Evolutionary conservation across 2,329 filamentous ascomycete genomes (phyloP), one percentile per base, ranked within the genome.

Genomic region (Botrytis aclada): DNA sequence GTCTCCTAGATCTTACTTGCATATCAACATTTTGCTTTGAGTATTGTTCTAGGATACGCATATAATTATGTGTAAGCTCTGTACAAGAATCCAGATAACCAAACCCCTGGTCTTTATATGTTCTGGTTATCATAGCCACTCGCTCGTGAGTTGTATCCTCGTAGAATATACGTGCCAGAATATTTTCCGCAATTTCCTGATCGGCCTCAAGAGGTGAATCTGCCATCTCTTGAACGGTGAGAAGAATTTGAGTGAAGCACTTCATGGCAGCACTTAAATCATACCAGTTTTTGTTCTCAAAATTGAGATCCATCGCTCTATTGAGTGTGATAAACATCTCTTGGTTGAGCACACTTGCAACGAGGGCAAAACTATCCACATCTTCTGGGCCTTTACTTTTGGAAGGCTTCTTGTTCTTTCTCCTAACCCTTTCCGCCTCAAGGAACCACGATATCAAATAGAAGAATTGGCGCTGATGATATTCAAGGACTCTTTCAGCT

Each of bases 171-270:
- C 95, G 93, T 78, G 92, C 97, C 70, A 97, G 89, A 20, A 97
- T 98, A 78, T 99, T 99, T 81, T 99, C 95, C 0, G 96, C 95
- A 81, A 99, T 98, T 78, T 98, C 96, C 80, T 97, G 92, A 77
- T 99, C 93, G n/a, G 98, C 95, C 75, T 98, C 95, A 43, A 93
- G 88, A 0, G 88, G 87, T 1, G 93, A 96, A 64, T 92, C 89
- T 1, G 90, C 86, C 95, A 99, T 98, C 74, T 97, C 93, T 79
- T 97, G 94, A 3, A 98, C 92, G 0, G 95, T 97, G 39, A 97
- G 86, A 32, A 97, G 85, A 76, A 98, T 96, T 80, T 98, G 95
- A 0, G 95, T 98, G 80, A 98, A 97, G 80, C 95, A 98, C 72
- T 93, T 91, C 90, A 98, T 96, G 65, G 93, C 91, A 0, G 95